Evolutionary conservation across 2,329 filamentous ascomycete genomes (phyloP).

Genomic region (Amauroascus niger): DNA sequence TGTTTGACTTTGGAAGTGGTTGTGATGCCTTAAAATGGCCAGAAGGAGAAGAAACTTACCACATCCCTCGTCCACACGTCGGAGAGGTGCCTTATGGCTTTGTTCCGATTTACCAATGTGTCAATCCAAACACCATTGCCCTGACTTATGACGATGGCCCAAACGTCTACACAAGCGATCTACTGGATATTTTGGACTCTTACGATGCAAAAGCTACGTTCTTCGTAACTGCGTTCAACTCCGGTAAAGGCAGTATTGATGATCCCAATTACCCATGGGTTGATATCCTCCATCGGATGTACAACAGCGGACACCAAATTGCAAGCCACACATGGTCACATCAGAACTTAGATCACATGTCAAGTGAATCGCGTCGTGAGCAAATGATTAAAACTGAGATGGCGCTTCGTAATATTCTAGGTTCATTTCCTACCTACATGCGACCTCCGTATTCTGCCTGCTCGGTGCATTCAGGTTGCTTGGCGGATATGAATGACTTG

Average conservation of each 20-base stretch:
- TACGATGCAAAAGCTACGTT: conserved; percentile 59
- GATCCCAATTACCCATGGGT: conserved; percentile 33
- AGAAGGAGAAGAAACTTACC: conserved; percentile 28
- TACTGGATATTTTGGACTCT: conserved; percentile 51
- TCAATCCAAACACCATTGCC: conserved; percentile 50
- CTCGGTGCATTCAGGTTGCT: conserved; percentile 29
- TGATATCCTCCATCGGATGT: conserved; percentile 35
- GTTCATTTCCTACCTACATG: conserved; percentile 45
- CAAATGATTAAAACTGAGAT: conserved; percentile 42
- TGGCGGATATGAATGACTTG: conserved; percentile 36
- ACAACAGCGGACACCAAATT: conserved; percentile 41
- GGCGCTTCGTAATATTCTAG: conserved; percentile 40
- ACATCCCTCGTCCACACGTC: conserved; percentile 29
- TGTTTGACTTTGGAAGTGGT: conserved; percentile 29
- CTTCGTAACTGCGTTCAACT: conserved; percentile 49
- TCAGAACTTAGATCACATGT: conserved; percentile 37
- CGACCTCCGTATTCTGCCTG: conserved; percentile 43
- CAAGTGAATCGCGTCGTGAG: conserved; percentile 28
- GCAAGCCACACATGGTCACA: conserved; percentile 47
- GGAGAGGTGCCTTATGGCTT: conserved; percentile 32
- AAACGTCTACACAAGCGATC: conserved; percentile 50
- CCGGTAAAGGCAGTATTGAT: conserved; percentile 38
- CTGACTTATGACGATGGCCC: conserved; percentile 61
- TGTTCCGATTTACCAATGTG: conserved; percentile 31
- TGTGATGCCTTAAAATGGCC: conserved; percentile 32